phyloP scores from a whole-genome alignment of 148 eudicot species.

The Camellia granthamiana region DNA sequence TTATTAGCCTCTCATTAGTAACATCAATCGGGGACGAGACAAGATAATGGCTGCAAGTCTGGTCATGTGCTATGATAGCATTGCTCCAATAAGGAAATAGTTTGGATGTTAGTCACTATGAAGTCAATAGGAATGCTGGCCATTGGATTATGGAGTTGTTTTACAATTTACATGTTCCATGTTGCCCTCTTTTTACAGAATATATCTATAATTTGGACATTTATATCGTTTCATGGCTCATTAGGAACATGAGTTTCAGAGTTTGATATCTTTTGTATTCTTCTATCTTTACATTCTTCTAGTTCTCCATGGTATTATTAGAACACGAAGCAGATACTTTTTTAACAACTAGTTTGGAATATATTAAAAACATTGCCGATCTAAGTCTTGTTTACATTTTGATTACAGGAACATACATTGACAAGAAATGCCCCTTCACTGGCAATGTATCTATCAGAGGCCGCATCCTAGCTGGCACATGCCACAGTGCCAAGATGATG shows the following conservation, averaged over 20 bases:
- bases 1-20: not conserved
- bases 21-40: not conserved
- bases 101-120: not conserved
- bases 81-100: not conserved
- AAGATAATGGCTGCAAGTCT: not conserved
- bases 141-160: too few relatives aligned
- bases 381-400: not conserved
- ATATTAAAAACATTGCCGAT: not conserved
- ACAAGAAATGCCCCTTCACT: slow-evolving; percentile 28
- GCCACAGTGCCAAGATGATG: slow-evolving; percentile 31
- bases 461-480: slow-evolving; percentile 28
- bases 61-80: not conserved
- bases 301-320: not conserved
- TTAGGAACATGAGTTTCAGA: too few relatives aligned
- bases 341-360: not conserved
- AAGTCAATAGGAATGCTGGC: not conserved
- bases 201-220: too few relatives aligned
- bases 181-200: too few relatives aligned
- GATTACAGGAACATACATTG: slow-evolving; percentile 24
- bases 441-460: slow-evolving; percentile 25
- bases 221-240: too few relatives aligned
- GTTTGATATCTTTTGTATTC: not conserved
- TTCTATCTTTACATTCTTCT: not conserved
- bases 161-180: too few relatives aligned
- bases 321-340: not conserved